Evolutionary conservation across 2,329 filamentous ascomycete species (phyloP).

Genomic region (Leptodontidium sp.): DNA sequence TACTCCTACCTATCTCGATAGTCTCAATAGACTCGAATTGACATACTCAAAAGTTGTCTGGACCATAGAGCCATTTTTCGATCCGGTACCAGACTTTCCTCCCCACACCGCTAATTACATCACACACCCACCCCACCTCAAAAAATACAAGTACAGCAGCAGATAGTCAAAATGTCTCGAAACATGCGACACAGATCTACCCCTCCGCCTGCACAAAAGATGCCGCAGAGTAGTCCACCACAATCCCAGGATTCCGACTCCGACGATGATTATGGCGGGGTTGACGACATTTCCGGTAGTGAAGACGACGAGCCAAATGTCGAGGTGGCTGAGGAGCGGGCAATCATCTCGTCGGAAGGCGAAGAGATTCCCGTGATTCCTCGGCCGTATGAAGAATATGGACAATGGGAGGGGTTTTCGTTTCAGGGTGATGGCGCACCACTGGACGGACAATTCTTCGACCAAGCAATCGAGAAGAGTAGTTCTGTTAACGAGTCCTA

Average conservation of each 20-base stretch:
- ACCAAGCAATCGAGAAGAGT: conserved; percentile 39
- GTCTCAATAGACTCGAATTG: conserved; percentile 31
- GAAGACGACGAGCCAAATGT: conserved; percentile 84
- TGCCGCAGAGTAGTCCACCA: conserved; percentile 26
- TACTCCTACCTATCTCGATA: conserved; percentile 27
- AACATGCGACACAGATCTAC: conserved; percentile 60
- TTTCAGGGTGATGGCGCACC: conserved; percentile 47
- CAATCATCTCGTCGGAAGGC: conserved; percentile 65
- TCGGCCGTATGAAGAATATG: conserved; percentile 49
- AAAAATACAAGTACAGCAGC: conserved; percentile 16
- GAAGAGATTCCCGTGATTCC: conserved; percentile 50
- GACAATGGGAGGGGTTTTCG: conserved; percentile 65
- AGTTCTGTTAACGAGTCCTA: conserved; percentile 20
- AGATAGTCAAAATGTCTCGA: conserved; percentile 48
- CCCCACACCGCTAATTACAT: conserved; percentile 36
- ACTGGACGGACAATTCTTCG: conserved; percentile 46
- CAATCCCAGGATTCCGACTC: conserved; percentile 63
- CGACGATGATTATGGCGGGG: conserved; percentile 71
- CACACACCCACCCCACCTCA: conserved; percentile 8
- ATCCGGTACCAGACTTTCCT: conserved; percentile 17
- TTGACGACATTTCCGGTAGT: conserved; percentile 81
- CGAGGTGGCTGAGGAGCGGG: conserved; percentile 78
- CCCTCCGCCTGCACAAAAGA: conserved; percentile 47
- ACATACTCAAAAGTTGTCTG: conserved; percentile 15
- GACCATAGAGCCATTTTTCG: conserved; percentile 1